Base-by-base conservation (phyloP, 768 basidiomycete species). In the Boletellus ananas region DNA sequence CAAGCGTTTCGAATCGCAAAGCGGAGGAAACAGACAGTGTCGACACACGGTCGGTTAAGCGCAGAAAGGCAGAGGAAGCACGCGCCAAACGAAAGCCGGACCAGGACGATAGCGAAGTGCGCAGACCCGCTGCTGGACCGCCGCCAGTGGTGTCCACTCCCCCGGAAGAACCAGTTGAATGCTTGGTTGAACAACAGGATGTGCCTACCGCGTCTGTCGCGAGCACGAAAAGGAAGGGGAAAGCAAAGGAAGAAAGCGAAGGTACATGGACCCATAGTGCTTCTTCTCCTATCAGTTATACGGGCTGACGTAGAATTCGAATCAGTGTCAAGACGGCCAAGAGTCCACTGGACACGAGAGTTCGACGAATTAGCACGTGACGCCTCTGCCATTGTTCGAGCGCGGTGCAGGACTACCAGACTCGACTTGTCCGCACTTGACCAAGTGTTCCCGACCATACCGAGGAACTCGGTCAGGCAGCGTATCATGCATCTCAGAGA, bases 341-440 rank as follows among this genome's bases (percentile, higher is more conserved):
- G 85, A 47, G 91, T 92, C 63, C 80, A 81, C 42, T 98, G 92
- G 93, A 90, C 80, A 47, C 69, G 78, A 35, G 90, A 94, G 43
- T 91, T 85, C 49, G 93, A 97, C 49, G 95, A 98, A 52, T 78
- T 94, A 34, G 85, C 87, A 21, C 80, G 87, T 47, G 95, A 98
- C 61, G 85, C 86, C 0, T 84, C 83, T 40, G 86, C 81, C 11
- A 84, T 98, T 55, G 80, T 97, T 50, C 80, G 80, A 58, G 86
- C 85, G 33, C 85, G 94, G 14, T 87, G 86, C 60, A 79, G 87
- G 34, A 63, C 71, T 50, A 70, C 78, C 31, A 78, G 81, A 49
- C 72, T 88, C 44, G 85, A 90, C 56, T 85, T 85, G 75, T 76
- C 73, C 14, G 86, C 86, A 8, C 75, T 91, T 44, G 81, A 83